phyloP scores from a whole-genome alignment of 352 stramenopile species.

The Globisporangium spiculum region DNA sequence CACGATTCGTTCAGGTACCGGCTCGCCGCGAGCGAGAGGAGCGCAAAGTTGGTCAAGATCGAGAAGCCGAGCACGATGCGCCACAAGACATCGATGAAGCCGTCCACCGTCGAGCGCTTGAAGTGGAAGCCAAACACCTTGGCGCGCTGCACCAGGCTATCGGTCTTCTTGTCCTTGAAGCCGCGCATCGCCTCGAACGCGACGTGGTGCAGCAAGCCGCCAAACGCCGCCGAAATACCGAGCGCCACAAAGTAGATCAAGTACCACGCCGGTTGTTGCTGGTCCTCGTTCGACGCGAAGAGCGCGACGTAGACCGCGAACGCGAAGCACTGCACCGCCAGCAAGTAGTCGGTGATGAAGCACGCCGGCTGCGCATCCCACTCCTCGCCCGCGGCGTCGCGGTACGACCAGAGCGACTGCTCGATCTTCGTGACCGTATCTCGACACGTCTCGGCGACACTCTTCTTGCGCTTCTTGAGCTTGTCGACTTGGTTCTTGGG shows the following conservation, averaged over 20 bases:
- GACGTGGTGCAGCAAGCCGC: slow-evolving; percentile 77
- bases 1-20: slow-evolving; percentile 73
- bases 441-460: slow-evolving; percentile 55
- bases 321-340: slow-evolving; percentile 81
- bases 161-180: slow-evolving; percentile 72
- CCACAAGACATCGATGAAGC: slow-evolving; percentile 73
- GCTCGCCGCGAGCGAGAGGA: slow-evolving; percentile 72
- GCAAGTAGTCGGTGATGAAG: slow-evolving; percentile 87
- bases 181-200: slow-evolving; percentile 73
- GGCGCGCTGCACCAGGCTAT: slow-evolving; percentile 59
- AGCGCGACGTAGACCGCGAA: slow-evolving; percentile 78
- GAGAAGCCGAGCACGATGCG: slow-evolving; percentile 79
- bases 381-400: slow-evolving; percentile 68
- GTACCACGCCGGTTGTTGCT: slow-evolving; percentile 59
- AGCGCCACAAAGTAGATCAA: slow-evolving; percentile 87
- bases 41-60: slow-evolving; percentile 84
- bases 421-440: slow-evolving; percentile 70
- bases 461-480: slow-evolving; percentile 24
- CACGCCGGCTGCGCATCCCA: slow-evolving; percentile 85
- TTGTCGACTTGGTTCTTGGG: slow-evolving; percentile 8
- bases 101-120: slow-evolving; percentile 67
- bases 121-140: slow-evolving; percentile 73
- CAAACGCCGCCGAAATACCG: slow-evolving; percentile 72
- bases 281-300: slow-evolving; percentile 53
- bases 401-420: slow-evolving; percentile 77